Conservation (phyloP, 768 basidiomycete species). For the Amanita rubescens region DNA sequence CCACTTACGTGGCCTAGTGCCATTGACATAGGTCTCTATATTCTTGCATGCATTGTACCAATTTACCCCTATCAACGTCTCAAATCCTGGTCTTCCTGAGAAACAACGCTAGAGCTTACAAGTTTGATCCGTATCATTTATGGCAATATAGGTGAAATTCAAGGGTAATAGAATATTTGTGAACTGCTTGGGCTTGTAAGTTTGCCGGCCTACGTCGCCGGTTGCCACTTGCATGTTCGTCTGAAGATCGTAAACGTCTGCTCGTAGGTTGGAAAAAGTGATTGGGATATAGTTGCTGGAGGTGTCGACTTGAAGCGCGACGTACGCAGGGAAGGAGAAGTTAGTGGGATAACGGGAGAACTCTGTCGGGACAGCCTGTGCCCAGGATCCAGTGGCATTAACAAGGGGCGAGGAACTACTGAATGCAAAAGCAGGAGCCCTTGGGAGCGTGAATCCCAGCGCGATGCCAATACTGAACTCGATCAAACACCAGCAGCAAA, state of each 20-base stretch:
- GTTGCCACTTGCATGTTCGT: slow-evolving; percentile 58
- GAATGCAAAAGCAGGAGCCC: slow-evolving; percentile 69
- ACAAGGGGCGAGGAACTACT: slow-evolving; percentile 49
- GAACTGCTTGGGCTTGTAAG: slow-evolving; percentile 59
- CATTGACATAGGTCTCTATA: slow-evolving; percentile 35
- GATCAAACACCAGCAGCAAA: slow-evolving; percentile 6
- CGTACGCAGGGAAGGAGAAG: slow-evolving; percentile 79
- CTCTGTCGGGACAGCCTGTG: slow-evolving; percentile 42
- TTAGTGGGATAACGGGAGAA: slow-evolving; percentile 82
- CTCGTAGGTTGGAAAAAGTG: slow-evolving; percentile 60
- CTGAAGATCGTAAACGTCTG: slow-evolving; percentile 61
- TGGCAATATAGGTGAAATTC: slow-evolving; percentile 75
- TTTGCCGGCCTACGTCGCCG: slow-evolving; percentile 53
- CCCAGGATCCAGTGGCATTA: slow-evolving; percentile 52
- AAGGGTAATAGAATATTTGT: slow-evolving; percentile 67
- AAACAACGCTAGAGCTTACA: slow-evolving; percentile 39
- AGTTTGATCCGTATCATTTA: slow-evolving; percentile 76
- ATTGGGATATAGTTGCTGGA: slow-evolving; percentile 69
- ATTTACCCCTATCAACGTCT: slow-evolving; percentile 43
- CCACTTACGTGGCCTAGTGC: slow-evolving; percentile 53
- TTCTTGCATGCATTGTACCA: slow-evolving; percentile 80
- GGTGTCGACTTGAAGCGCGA: slow-evolving; percentile 74
- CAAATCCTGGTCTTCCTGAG: slow-evolving; percentile 2
- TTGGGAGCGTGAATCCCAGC: slow-evolving; percentile 75
- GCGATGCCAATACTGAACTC: slow-evolving; percentile 51